Base-by-base conservation (phyloP, 805 yeast species). In the Osmozyma mogii region DNA sequence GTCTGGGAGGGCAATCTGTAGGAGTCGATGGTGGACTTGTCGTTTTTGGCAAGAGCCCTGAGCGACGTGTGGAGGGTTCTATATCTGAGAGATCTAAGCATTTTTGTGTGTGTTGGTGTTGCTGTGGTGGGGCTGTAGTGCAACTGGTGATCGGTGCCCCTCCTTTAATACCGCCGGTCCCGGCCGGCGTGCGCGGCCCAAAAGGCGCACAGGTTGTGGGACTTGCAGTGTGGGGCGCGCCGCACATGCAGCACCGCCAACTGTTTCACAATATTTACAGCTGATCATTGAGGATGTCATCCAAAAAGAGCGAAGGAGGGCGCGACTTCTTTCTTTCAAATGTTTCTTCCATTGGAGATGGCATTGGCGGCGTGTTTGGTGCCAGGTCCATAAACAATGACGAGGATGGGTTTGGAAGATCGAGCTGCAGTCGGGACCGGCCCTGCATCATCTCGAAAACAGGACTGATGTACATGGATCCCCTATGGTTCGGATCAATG, bases 1-100 rank as follows among this genome's bases (percentile, higher is more conserved):
- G 68, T 50, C 44, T 59, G 61, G 25, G 68, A 49, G 10, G 78
- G 77, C 24, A 71, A 54, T 41, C 60, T 68, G 53, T 56, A 73
- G 25, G 66, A 68, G 47, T 76, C 83, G 37, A 75, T 75, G 22
- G 73, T 68, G 6, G 80, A 73, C 4, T 54, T 31, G 41, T 75
- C 81, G 29, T 75, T 75, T 45, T 75, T 75, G 20, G 75, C 73
- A 9, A 34, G 36, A 29, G 35, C 15, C 4, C 29, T 9, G 15
- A 10, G 11, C 6, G 21, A 15, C 11, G 12, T 16, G 11, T 11
- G 20, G 27, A 11, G 24, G 14, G 14, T n/a, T 11, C 9, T 11
- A 15, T 10, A 9, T 15, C 20, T 11, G 5, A 11, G 15, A 10
- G 5, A 7, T 4, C 14, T 23, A 4, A 24, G 26, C 29, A 26